Conservation (phyloP, 2,329 filamentous ascomycete genomes). For the Diplocarpon mali region DNA sequence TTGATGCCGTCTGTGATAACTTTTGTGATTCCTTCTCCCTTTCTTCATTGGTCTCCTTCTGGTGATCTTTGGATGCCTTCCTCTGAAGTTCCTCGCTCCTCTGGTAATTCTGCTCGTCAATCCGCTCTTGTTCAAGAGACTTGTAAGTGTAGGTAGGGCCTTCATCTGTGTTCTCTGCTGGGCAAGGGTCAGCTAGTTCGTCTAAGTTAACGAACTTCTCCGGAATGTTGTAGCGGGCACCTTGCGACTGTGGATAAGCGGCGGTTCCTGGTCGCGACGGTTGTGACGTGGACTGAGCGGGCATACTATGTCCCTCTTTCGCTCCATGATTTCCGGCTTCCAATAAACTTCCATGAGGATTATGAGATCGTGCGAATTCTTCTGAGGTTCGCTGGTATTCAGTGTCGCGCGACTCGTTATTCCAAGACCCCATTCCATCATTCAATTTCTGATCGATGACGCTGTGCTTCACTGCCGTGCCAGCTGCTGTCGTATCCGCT, state of each 20-base stretch:
- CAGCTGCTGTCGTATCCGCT: background rate
- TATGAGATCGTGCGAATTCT: background rate
- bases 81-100: slow-evolving; percentile 4
- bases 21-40: slow-evolving; percentile 6
- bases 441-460: background rate
- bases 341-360: no score
- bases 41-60: slow-evolving; percentile 4
- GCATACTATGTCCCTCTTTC: no score
- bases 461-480: slow-evolving; percentile 1
- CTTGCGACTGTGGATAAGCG: background rate
- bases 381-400: slow-evolving; percentile 23
- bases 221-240: slow-evolving; percentile 14
- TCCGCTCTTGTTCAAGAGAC: slow-evolving; percentile 30
- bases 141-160: slow-evolving; percentile 29
- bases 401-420: slow-evolving; percentile 1
- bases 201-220: slow-evolving; percentile 32
- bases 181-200: slow-evolving; percentile 33
- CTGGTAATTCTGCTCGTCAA: slow-evolving; percentile 14
- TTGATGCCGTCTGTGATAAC: slow-evolving; percentile 32
- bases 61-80: background rate
- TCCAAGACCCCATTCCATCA: background rate
- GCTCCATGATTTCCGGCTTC: no score
- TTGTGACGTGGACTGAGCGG: background rate
- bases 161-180: slow-evolving; percentile 34
- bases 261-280: slow-evolving; percentile 1